Base-by-base conservation (phyloP, 2,329 filamentous ascomycete species). In the Trichoderma koningiopsis region DNA sequence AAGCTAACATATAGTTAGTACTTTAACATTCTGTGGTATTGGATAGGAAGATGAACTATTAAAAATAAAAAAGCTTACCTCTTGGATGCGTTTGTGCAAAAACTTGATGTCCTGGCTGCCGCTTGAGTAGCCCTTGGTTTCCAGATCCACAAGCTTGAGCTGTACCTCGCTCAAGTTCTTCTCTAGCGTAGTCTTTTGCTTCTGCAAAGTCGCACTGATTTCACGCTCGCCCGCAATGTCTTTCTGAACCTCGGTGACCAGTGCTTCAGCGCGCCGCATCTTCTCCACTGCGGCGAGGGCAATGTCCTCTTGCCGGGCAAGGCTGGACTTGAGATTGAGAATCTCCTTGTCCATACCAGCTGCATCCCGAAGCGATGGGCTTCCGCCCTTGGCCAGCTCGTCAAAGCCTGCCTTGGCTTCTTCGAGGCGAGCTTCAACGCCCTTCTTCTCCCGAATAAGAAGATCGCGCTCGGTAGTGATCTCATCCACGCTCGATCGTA, bases 61-160 rank as follows among this genome's bases (percentile, higher is more conserved):
- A 6, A 11, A 43, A 4, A 24, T 11, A 6, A 11, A 43, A 55
- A 55, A n/a, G 70, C 68, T 16, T 85, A 97, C 94, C 87, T 98
- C 95, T 83, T 97, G 94, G 73, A 99, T 93, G 62, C 95, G 89
- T 77, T 94, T 95, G 81, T 97, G 92, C 76, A 98, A 82, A 83
- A 97, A 98, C 76, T 96, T 92, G 74, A 98, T 93, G 80, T 98
- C 95, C 76, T 97, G 93, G 79, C 94, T 97, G 29, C 92, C 92
- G 73, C 91, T 96, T 24, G 94, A 96, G 81, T 97, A 98, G 65
- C 94, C 94, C 84, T 98, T 98, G 55, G 96, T 98, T 83, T 99
- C 95, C 10, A 98, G 86, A 78, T 98, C 96, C 64, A 99, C 91
- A 68, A 97, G 88, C 76, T 90, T 90, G 65, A 98, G 87, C 80